Conservation (phyloP, 2,329 filamentous ascomycete genomes). For the Talaromyces sp. region DNA sequence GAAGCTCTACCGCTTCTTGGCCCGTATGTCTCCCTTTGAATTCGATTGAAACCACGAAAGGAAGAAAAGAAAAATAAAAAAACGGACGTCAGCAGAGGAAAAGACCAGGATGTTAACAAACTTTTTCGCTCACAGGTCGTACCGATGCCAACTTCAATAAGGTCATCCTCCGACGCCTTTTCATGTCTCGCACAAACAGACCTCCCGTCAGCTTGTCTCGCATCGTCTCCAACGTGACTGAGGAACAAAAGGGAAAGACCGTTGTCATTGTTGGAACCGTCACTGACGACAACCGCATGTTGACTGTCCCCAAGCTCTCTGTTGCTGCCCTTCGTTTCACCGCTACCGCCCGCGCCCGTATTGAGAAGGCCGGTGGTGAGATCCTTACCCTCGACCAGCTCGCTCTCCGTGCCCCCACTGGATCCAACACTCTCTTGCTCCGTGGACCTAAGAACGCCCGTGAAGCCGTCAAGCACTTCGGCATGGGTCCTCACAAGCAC, state of each 20-base stretch:
- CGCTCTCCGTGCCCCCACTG: conserved; percentile 89
- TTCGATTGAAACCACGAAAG: neutral
- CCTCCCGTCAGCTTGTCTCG: conserved; percentile 91
- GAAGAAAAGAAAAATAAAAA: neutral
- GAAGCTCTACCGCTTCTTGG: conserved; percentile 96
- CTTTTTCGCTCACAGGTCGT: conserved; percentile 59
- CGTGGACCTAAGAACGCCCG: conserved; percentile 97
- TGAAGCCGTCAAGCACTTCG: conserved; percentile 99
- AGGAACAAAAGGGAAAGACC: conserved; percentile 65
- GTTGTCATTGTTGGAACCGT: conserved; percentile 91
- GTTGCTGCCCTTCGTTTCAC: conserved; percentile 96
- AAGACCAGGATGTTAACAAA: conserved; percentile 1
- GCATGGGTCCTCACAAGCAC: conserved; percentile 94
- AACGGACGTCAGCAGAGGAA: neutral
- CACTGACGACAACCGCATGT: conserved; percentile 94
- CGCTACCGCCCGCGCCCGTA: conserved; percentile 88
- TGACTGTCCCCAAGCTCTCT: conserved; percentile 85
- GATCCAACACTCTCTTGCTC: conserved; percentile 93
- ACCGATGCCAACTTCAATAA: conserved; percentile 99
- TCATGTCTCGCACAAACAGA: conserved; percentile 98
- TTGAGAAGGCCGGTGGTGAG: conserved; percentile 90
- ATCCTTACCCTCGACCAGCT: conserved; percentile 95
- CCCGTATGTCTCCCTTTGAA: conserved; percentile 57
- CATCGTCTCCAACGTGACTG: conserved; percentile 66
- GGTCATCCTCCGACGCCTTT: conserved; percentile 92